Evolutionary conservation across 805 yeast species (phyloP), one percentile per base, ranked within the genome.

Genomic region (Suhomyces emberorum): DNA sequence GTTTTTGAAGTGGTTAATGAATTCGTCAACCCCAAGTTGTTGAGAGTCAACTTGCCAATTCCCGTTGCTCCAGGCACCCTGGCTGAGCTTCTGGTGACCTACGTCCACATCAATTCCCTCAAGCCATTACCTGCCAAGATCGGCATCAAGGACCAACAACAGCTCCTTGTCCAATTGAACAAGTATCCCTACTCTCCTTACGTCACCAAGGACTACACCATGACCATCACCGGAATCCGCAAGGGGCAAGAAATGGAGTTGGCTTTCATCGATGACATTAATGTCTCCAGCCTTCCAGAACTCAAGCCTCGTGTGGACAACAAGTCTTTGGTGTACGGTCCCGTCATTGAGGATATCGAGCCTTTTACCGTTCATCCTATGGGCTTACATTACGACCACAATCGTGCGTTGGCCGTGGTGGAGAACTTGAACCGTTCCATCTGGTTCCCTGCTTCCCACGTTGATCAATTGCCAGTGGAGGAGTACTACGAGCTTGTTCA

Each of bases 361-460:
- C 74, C 89, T 2, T 74, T 65, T 47, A 58, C 76, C 0, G 49
- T 62, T 20, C 49, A 61, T 15, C 73, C 77, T n/a, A 54, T 82
- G 54, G 71, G 75, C 2, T 55, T 88, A 23, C 60, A 76, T 24
- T 89, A 75, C 63, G 76, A 74, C 38, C 86, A 77, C 59, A 78
- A 80, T 47, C 49, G 61, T 15, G 95, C 97, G 10, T 52, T 88
- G 38, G 63, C 79, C 14, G 72, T 74, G 44, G 84, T 79, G 16
- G 69, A 72, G 44, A 69, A 65, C 40, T 69, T 88, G 42, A 68
- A 76, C 40, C 76, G 97, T 55, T 84, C 83, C 32, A 59, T 85
- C 34, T 91, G 98, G 97, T 68, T 89, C 34, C 91, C 96, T 2
- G 95, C 88, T 45, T 57, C 66, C 74, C 88, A 86, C 76, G 88